phyloP scores from a whole-genome alignment of 495 filamentous ascomycete species.

The Aspergillus diversus region DNA sequence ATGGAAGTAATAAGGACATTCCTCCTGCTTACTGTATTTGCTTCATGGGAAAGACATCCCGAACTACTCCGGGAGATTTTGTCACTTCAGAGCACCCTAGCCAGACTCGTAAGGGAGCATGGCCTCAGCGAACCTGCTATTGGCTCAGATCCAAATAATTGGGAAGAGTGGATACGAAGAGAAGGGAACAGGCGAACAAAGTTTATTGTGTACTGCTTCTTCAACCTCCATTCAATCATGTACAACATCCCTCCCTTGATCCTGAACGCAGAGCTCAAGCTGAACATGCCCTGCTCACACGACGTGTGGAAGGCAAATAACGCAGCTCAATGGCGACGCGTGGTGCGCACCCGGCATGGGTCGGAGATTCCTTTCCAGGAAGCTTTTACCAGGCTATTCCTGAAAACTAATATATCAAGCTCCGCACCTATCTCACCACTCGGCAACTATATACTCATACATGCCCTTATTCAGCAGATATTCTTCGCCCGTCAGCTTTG shows the following conservation, averaged over 20 bases:
- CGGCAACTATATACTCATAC: constrained; percentile 58
- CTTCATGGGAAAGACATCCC: constrained; percentile 57
- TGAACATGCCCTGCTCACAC: constrained; percentile 55
- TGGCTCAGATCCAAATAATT: constrained; percentile 41
- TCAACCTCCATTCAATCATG: constrained; percentile 58
- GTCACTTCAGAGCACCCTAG: constrained; percentile 53
- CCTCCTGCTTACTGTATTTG: constrained; percentile 52
- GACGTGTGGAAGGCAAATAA: constrained; percentile 57
- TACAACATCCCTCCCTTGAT: constrained; percentile 59
- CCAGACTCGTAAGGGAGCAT: constrained; percentile 52
- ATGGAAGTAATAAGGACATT: constrained; percentile 56
- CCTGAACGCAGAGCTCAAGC: constrained; percentile 50
- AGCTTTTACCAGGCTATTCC: constrained; percentile 51
- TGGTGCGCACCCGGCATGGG: constrained; percentile 40
- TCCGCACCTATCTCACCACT: constrained; percentile 56
- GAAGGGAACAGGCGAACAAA: constrained; percentile 57
- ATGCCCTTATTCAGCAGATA: constrained; percentile 57
- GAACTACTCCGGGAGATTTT: constrained; percentile 54
- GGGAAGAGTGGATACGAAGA: constrained; percentile 54
- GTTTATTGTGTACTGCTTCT: constrained; percentile 58
- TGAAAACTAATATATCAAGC: constrained; percentile 44
- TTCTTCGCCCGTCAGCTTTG: constrained; percentile 55
- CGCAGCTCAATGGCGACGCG: constrained; percentile 48
- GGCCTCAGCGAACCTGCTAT: constrained; percentile 44
- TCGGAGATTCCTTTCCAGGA: constrained; percentile 51